A percentile compares a stretch with the other conserved stretches of the same genome.
These are phyloP conservation scores for Isabelozyma pseudorhagii DNA, from an alignment of 805 yeast species.

Conservation along the genomic window DNA sequence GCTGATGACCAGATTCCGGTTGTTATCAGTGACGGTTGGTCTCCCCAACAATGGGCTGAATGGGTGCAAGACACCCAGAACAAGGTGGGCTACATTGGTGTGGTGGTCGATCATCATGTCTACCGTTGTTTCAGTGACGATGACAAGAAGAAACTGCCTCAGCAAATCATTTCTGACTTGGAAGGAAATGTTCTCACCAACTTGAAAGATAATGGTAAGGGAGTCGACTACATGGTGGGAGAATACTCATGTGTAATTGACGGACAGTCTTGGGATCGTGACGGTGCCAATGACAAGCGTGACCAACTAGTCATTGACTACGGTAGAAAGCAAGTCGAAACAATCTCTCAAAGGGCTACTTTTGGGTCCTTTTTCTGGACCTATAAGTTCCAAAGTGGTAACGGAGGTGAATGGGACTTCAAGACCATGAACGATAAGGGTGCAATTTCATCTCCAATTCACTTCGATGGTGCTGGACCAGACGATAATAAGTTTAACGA, in stretches of 20 bases:
- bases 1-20: conserved; percentile 62
- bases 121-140: conserved; percentile 81
- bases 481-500: conserved; percentile 39
- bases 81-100: conserved; percentile 45
- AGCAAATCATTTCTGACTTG: conserved; percentile 58
- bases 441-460: conserved; percentile 28
- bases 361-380: conserved; percentile 91
- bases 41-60: conserved; percentile 73
- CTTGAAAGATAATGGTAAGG: conserved; percentile 37
- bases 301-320: conserved; percentile 54
- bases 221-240: conserved; percentile 76
- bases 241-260: conserved; percentile 90
- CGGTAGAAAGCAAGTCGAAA: conserved; percentile 53
- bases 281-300: conserved; percentile 40
- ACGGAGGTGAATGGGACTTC: conserved; percentile 97
- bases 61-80: conserved; percentile 52
- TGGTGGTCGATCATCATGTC: conserved; percentile 79
- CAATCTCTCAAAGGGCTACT: conserved; percentile 51
- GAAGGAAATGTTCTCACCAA: conserved; percentile 47
- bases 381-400: conserved; percentile 78
- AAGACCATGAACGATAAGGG: conserved; percentile 69
- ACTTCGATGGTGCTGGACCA: conserved; percentile 31
- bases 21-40: conserved; percentile 92
- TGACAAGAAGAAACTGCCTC: conserved; percentile 66
- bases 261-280: conserved; percentile 66